Evolutionary conservation across 2,329 filamentous ascomycete species (phyloP).

Genomic region (Didymella glomerata): DNA sequence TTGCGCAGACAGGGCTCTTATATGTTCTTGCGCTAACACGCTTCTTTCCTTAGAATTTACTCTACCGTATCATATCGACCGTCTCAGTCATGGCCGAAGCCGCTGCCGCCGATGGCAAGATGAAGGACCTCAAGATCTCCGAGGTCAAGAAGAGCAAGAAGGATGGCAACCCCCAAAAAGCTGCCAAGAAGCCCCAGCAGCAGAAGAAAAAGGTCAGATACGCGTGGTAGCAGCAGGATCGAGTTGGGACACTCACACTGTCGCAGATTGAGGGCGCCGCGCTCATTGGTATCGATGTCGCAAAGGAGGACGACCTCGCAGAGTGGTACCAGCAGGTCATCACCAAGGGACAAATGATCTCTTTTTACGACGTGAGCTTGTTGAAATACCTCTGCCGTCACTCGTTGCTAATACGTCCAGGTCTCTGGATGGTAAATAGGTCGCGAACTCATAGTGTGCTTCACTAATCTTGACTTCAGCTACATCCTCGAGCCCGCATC

Average conservation of each 20-base stretch:
- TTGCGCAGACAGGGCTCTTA: too few relatives aligned
- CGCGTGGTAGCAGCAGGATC: too few relatives aligned
- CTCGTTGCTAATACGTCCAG: conserved; percentile 1
- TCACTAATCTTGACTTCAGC: conserved; percentile 31
- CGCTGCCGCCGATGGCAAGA: conserved; percentile 51
- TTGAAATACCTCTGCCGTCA: too few relatives aligned
- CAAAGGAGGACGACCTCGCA: conserved; percentile 86
- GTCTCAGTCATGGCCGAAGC: conserved; percentile 51
- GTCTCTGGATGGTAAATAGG: conserved; percentile 38
- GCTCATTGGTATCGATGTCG: conserved; percentile 85
- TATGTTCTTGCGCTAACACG: conserved; percentile 19
- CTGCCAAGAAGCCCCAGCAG: conserved; percentile 54
- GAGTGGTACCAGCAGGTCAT: conserved; percentile 99
- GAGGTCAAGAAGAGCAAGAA: conserved; percentile 53
- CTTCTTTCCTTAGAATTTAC: conserved; percentile 9
- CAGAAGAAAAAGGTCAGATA: conserved; percentile 57
- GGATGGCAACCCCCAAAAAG: conserved; percentile 43
- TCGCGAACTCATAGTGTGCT: not conserved
- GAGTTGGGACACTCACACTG: conserved; percentile 28
- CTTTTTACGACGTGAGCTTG: conserved; percentile 81
- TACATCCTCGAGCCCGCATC: conserved; percentile 80
- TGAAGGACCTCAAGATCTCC: conserved; percentile 56
- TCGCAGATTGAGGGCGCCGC: conserved; percentile 63
- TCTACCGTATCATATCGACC: conserved; percentile 10
- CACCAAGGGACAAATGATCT: conserved; percentile 95